These are phyloP conservation scores for Kwoniella dendrophila DNA, from an alignment of 768 basidiomycete species.

Conservation along the genomic window DNA sequence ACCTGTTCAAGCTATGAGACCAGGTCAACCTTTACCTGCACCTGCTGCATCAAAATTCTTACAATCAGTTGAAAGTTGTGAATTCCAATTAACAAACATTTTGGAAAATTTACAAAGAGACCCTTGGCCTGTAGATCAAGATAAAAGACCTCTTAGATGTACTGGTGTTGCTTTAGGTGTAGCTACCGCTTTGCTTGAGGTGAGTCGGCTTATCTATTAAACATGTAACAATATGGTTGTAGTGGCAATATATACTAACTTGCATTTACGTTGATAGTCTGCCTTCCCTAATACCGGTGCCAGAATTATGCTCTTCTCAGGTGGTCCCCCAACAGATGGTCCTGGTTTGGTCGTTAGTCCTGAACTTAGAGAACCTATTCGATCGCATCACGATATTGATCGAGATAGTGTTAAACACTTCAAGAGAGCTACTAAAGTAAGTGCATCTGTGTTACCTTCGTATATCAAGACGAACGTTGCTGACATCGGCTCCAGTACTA, in stretches of 20 bases:
- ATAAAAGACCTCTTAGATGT: constrained; percentile 88
- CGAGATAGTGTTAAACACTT: constrained; percentile 94
- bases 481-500: constrained; percentile 71
- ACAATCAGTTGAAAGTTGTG: constrained; percentile 85
- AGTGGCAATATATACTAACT: neutral
- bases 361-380: constrained; percentile 94
- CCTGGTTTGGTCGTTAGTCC: constrained; percentile 95
- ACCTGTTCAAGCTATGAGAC: constrained; percentile 44
- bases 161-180: constrained; percentile 93
- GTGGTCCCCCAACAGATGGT: constrained; percentile 93
- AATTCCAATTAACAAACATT: constrained; percentile 93
- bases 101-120: constrained; percentile 84
- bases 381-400: constrained; percentile 98
- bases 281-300: constrained; percentile 95
- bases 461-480: neutral
- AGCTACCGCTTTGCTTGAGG: constrained; percentile 88
- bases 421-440: constrained; percentile 92
- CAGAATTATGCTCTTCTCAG: constrained; percentile 92
- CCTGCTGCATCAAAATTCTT: constrained; percentile 67
- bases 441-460: constrained; percentile 23
- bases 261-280: constrained; percentile 58
- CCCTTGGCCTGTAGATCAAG: constrained; percentile 96
- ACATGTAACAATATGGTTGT: neutral
- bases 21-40: constrained; percentile 55
- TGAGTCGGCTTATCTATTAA: constrained; percentile 56